Evolutionary conservation across 2,329 filamentous ascomycete species (phyloP).

Genomic region (Colletotrichum spinosum): DNA sequence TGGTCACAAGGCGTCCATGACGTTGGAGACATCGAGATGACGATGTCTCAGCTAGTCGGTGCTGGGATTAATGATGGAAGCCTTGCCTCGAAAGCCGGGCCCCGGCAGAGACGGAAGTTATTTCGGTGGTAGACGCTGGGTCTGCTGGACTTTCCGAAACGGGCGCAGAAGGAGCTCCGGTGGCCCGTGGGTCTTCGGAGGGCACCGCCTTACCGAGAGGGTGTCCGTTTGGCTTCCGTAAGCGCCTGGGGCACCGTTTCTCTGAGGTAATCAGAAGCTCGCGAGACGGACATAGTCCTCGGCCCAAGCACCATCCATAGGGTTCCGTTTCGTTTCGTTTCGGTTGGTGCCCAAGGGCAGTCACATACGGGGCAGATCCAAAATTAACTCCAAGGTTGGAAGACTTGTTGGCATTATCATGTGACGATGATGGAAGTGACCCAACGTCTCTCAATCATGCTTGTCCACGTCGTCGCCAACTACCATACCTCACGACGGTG

Average conservation of each 20-base stretch:
- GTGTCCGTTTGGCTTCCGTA: no score
- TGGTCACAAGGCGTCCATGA: neutral
- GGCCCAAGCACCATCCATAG: constrained; percentile 8
- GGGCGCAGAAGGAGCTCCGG: constrained; percentile 1
- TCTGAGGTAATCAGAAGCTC: constrained; percentile 7
- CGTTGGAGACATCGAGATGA: constrained; percentile 13
- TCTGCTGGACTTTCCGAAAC: constrained; percentile 31
- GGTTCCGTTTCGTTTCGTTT: neutral
- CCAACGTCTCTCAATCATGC: no score
- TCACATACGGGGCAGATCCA: no score
- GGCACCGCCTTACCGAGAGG: constrained; percentile 17
- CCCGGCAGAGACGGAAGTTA: constrained; percentile 17
- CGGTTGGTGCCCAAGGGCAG: no score
- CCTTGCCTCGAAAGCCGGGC: neutral
- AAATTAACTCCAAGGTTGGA: no score
- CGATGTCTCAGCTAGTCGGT: constrained; percentile 18
- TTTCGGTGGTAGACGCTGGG: constrained; percentile 2
- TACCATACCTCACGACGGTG: neutral
- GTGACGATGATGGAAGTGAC: constrained; percentile 2
- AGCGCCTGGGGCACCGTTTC: neutral
- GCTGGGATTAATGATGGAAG: no score
- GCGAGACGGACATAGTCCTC: no score
- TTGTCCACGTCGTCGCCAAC: neutral
- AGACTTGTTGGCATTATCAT: constrained; percentile 6
- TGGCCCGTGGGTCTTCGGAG: constrained; percentile 15